These are phyloP conservation scores for Neurospora discreta DNA, from an alignment of 495 filamentous ascomycete genomes.

Conservation along the genomic window DNA sequence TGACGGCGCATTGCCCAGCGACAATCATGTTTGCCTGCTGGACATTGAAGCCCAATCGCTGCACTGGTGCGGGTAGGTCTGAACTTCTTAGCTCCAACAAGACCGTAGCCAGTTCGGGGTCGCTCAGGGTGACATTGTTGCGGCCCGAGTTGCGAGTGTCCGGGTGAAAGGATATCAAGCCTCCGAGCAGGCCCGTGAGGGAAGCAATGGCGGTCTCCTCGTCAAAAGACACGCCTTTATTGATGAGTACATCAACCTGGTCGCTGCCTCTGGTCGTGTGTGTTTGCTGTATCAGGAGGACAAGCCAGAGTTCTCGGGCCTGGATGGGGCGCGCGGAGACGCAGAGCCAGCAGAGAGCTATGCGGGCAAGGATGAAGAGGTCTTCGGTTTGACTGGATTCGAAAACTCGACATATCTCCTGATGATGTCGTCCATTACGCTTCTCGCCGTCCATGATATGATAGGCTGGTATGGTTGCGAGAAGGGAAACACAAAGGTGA, in stretches of 20 bases:
- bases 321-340: slow-evolving; percentile 9
- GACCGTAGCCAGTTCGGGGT: slow-evolving; percentile 2
- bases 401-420: neutral
- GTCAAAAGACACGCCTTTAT: neutral
- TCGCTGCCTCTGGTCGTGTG: slow-evolving; percentile 1
- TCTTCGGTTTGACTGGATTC: neutral
- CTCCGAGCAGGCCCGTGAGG: slow-evolving; percentile 2
- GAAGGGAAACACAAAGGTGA: neutral
- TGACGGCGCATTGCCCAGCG: slow-evolving; percentile 7
- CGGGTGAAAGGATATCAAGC: neutral
- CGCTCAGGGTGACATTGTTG: neutral
- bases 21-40: slow-evolving; percentile 8
- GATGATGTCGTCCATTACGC: neutral
- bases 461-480: neutral
- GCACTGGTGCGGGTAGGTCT: neutral
- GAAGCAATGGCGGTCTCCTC: slow-evolving; percentile 1
- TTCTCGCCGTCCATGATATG: slow-evolving; percentile 1
- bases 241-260: slow-evolving; percentile 7
- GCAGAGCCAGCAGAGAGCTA: slow-evolving; percentile 15
- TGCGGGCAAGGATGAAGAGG: slow-evolving; percentile 1
- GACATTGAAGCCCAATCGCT: slow-evolving; percentile 4
- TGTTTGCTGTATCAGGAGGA: slow-evolving; percentile 4
- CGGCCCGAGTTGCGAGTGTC: neutral
- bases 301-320: slow-evolving; percentile 10
- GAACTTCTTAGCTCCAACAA: neutral